Evolutionary conservation across 208 protist genomes (phyloP), one percentile per base, ranked within the genome.

Genomic region (Leishmania aethiopica): DNA sequence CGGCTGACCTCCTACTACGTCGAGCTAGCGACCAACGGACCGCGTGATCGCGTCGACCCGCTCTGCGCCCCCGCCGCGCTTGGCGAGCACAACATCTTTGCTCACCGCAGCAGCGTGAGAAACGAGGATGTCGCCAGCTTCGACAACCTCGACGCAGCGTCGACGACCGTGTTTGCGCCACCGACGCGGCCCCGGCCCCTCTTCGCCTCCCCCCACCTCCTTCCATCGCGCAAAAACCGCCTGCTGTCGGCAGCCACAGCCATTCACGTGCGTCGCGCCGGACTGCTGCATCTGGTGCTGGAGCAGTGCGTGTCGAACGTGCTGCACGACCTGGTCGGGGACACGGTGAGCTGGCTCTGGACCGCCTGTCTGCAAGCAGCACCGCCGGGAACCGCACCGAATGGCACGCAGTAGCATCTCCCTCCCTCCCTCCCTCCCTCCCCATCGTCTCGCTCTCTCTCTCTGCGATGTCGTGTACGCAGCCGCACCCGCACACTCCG

Each of bases 221-320:
- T 87, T 53, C 76, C 59, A 37, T 53, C 32, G 64, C 73, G 74
- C 32, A 66, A 64, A 45, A 70, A 71, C 49, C 66, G 35, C 59
- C 53, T 76, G 53, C 17, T 84, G 4, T 79, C 77, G 1, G 79
- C 67, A 3, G 81, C 62, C 42, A 82, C 79, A 49, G 75, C 85
- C 28, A 86, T 85, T 40, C 83, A 94, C 76, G 73, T 88, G 17
- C 88, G 88, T 6, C 89, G 93, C 45, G 71, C 90, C 0, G 90
- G 88, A 2, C 75, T 93, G 40, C 78, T 81, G 67, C 87, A 90
- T 57, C 73, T 87, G 17, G 88, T 96, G 71, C 78, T 96, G 19
- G 90, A 90, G 59, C 91, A 93, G 81, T 88, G 85, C 22, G 78
- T 96, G 17, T 88, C 92, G 19, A 93, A 93, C 57, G 76, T 96